Evolutionary conservation across 2,329 filamentous ascomycete genomes (phyloP).

Genomic region (Penicillium sclerotigenum): DNA sequence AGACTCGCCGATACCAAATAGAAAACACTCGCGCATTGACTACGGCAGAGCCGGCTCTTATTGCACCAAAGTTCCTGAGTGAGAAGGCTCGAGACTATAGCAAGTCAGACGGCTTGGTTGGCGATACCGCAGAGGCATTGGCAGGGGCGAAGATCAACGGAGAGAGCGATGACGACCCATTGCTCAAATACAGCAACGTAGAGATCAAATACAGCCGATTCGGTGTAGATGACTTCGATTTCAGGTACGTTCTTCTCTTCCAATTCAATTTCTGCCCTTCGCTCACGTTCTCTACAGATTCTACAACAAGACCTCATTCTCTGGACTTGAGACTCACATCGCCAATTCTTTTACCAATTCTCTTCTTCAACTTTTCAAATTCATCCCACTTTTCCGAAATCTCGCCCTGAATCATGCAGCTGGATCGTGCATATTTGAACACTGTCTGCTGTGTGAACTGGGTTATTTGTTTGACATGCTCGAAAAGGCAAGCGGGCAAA

Average conservation of each 20-base stretch:
- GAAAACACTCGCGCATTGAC: constrained; percentile 69
- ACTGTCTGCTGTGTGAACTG: constrained; percentile 87
- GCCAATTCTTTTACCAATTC: constrained; percentile 95
- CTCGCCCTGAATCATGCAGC: constrained; percentile 84
- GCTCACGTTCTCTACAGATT: constrained; percentile 55
- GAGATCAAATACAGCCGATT: constrained; percentile 99
- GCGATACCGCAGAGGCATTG: constrained; percentile 62
- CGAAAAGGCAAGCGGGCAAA: constrained; percentile 88
- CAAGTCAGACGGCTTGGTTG: constrained; percentile 40
- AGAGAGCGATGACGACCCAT: constrained; percentile 74
- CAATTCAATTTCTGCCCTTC: constrained; percentile 69
- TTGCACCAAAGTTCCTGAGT: constrained; percentile 87
- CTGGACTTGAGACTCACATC: constrained; percentile 93
- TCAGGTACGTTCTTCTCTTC: constrained; percentile 72
- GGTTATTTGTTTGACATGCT: constrained; percentile 98
- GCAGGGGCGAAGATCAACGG: constrained; percentile 67
- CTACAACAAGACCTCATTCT: constrained; percentile 90
- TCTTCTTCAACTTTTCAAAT: constrained; percentile 84
- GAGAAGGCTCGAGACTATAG: constrained; percentile 74
- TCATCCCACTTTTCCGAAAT: constrained; percentile 84
- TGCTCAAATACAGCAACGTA: constrained; percentile 85
- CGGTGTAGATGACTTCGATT: constrained; percentile 98
- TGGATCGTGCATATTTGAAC: constrained; percentile 74
- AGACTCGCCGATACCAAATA: constrained; percentile 73
- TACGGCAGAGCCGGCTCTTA: constrained; percentile 59